phyloP scores from a whole-genome alignment of 768 basidiomycete genomes.

The Roridomyces roridus region DNA sequence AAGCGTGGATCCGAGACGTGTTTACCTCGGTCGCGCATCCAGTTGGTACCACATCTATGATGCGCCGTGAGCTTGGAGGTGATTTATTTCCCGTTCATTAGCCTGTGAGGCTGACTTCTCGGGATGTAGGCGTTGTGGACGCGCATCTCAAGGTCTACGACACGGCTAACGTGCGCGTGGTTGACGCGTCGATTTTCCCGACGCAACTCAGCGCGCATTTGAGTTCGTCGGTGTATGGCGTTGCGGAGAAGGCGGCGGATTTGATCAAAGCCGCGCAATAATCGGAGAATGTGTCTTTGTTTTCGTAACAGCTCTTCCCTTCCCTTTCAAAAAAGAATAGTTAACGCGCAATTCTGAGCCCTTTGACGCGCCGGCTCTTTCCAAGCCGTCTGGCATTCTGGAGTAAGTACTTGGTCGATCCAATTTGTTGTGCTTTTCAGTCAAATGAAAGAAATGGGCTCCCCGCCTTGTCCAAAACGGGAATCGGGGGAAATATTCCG shows the following conservation, averaged over 20 bases:
- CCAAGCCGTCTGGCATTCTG: too few species aligned
- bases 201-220: constrained; percentile 53
- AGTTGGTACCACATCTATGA: constrained; percentile 49
- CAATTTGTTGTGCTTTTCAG: too few species aligned
- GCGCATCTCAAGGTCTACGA: constrained; percentile 52
- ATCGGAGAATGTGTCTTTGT: too few species aligned
- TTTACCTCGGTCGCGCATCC: constrained; percentile 54
- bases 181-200: constrained; percentile 56
- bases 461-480: constrained; percentile 63
- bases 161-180: constrained; percentile 54
- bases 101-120: too few species aligned
- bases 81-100: too few species aligned
- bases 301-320: too few species aligned
- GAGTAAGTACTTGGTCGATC: too few species aligned
- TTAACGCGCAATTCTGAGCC: too few species aligned
- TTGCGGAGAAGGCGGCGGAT: constrained; percentile 60
- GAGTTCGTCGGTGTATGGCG: constrained; percentile 51
- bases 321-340: too few species aligned
- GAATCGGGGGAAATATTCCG: constrained; percentile 65
- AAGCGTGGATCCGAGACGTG: constrained; percentile 44
- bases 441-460: too few species aligned
- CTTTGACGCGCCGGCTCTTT: too few species aligned
- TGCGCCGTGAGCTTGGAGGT: constrained; percentile 44
- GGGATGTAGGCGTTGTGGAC: constrained; percentile 53
- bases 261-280: constrained; percentile 49